These are phyloP conservation scores for Rachicladosporium sp. DNA, from an alignment of 2,329 filamentous ascomycete species.

Conservation along the genomic window DNA sequence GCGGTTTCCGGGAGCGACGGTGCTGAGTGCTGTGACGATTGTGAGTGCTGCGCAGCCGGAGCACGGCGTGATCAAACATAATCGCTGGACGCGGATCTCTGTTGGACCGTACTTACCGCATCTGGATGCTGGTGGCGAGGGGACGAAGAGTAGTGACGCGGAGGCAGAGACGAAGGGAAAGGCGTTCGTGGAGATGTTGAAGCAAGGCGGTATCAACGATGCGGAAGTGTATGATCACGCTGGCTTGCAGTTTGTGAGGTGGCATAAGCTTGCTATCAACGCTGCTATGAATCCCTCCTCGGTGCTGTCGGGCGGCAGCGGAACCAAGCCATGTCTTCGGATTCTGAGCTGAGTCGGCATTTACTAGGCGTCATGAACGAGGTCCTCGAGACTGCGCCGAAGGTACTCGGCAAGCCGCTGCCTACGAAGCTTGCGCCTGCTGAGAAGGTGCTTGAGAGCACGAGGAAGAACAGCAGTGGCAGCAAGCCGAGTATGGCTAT, in stretches of 20 bases:
- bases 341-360: slow-evolving; percentile 50
- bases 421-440: slow-evolving; percentile 48
- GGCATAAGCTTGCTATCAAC: slow-evolving; percentile 70
- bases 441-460: slow-evolving; percentile 51
- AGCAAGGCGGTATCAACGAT: slow-evolving; percentile 52
- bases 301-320: slow-evolving; percentile 51
- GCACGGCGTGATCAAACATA: slow-evolving; percentile 54
- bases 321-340: slow-evolving; percentile 52
- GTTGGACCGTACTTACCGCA: slow-evolving; percentile 52
- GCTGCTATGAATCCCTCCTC: slow-evolving; percentile 62
- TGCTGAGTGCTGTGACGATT: slow-evolving; percentile 58
- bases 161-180: slow-evolving; percentile 28
- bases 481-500: slow-evolving; percentile 53
- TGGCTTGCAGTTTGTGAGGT: slow-evolving; percentile 56
- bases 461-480: slow-evolving; percentile 48
- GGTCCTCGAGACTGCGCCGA: slow-evolving; percentile 51
- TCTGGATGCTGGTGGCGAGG: slow-evolving; percentile 23
- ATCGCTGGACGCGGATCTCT: slow-evolving; percentile 61
- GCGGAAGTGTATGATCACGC: slow-evolving; percentile 52
- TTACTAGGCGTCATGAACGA: slow-evolving; percentile 57
- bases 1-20: slow-evolving; percentile 47
- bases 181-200: slow-evolving; percentile 44
- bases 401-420: slow-evolving; percentile 49
- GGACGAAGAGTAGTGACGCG: slow-evolving; percentile 15
- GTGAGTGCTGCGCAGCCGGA: slow-evolving; percentile 54